A percentile compares a stretch with the other conserved stretches of the same genome.
These are phyloP conservation scores for Wickerhamomyces sydowiorum DNA, from an alignment of 805 yeast genomes.

Conservation along the genomic window DNA sequence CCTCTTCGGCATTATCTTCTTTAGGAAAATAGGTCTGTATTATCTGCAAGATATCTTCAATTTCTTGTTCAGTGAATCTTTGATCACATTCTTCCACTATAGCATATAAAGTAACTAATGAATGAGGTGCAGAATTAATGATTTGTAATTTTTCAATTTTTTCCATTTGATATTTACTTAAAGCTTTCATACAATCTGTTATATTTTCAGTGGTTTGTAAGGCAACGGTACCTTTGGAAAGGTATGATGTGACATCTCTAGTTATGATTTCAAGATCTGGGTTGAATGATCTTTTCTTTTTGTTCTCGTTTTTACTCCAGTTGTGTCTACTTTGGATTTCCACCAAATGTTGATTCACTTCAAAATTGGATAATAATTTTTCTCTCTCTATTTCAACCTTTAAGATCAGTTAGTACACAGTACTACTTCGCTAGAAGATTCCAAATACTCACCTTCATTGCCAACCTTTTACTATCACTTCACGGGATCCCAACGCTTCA, in stretches of 20 bases:
- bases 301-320: conserved; percentile 23
- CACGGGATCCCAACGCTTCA: too few relatives aligned
- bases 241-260: conserved; percentile 23
- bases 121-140: conserved; percentile 72
- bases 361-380: conserved; percentile 52
- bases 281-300: conserved; percentile 22
- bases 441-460: conserved; percentile 1
- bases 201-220: conserved; percentile 23
- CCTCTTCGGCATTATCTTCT: conserved; percentile 2
- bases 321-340: conserved; percentile 33
- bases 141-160: conserved; percentile 83
- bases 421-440: too few relatives aligned
- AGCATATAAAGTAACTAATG: conserved; percentile 72
- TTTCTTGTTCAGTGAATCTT: conserved; percentile 65
- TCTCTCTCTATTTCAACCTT: conserved; percentile 41
- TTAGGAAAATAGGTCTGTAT: conserved; percentile 48
- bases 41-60: conserved; percentile 52
- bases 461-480: too few relatives aligned
- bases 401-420: neutral
- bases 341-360: conserved; percentile 43
- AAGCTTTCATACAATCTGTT: conserved; percentile 22
- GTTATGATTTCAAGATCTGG: conserved; percentile 31
- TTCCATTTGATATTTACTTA: conserved; percentile 48
- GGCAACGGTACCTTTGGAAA: conserved; percentile 10
- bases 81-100: conserved; percentile 90